phyloP scores from a whole-genome alignment of 768 basidiomycete species.

The Pisolithus orientalis region DNA sequence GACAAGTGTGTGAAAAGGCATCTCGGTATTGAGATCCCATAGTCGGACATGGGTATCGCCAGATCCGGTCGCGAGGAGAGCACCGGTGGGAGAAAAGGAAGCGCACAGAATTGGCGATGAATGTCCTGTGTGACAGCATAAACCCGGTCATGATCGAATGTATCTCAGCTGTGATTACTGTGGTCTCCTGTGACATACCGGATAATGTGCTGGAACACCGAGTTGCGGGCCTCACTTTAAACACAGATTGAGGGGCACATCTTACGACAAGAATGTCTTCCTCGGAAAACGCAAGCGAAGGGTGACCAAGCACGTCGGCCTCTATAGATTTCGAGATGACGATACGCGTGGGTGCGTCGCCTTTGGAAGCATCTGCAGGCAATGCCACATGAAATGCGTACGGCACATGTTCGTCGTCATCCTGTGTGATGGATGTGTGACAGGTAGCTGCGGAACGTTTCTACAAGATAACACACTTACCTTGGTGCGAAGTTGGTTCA shows the following conservation, averaged over 20 bases:
- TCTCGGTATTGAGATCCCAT: constrained; percentile 93
- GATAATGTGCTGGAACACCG: constrained; percentile 90
- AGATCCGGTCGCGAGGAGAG: constrained; percentile 87
- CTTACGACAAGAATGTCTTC: constrained; percentile 87
- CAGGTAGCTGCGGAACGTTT: constrained; percentile 6
- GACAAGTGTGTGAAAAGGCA: constrained; percentile 76
- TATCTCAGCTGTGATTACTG: constrained; percentile 6
- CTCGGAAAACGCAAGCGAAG: constrained; percentile 64
- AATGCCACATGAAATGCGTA: constrained; percentile 85
- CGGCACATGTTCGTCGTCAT: constrained; percentile 82
- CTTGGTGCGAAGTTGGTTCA: constrained; percentile 78
- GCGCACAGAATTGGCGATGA: constrained; percentile 91
- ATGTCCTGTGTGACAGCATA: constrained; percentile 53
- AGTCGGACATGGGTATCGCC: constrained; percentile 90
- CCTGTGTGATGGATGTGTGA: constrained; percentile 7
- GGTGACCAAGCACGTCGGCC: constrained; percentile 69
- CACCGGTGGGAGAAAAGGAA: constrained; percentile 91
- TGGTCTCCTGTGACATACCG: constrained; percentile 38
- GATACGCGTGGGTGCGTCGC: constrained; percentile 61
- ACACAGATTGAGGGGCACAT: constrained; percentile 94
- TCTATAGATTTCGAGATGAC: constrained; percentile 83
- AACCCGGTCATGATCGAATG: background rate
- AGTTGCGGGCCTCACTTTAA: constrained; percentile 88
- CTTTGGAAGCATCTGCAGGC: constrained; percentile 48
- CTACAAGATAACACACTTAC: constrained; percentile 36